Conservation (phyloP, 768 basidiomycete species). For the Suillus subalutaceus region DNA sequence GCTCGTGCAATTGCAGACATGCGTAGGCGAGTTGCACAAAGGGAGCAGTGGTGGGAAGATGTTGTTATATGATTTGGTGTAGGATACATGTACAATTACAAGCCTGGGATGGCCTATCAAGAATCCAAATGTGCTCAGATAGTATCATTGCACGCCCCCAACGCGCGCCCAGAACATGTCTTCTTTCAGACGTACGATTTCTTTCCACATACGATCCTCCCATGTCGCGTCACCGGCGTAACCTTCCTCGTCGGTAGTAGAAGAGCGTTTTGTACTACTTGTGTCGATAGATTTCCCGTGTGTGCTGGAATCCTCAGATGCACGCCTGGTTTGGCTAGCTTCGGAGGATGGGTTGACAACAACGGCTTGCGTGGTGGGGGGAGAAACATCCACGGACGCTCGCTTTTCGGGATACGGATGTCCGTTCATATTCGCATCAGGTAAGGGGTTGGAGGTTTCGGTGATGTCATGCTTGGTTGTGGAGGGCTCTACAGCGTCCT, state of each 20-base stretch:
- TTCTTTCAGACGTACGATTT: slow-evolving; percentile 70
- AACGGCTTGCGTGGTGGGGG: not conserved
- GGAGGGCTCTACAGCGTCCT: not conserved
- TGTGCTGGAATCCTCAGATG: slow-evolving; percentile 10
- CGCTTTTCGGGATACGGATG: not conserved
- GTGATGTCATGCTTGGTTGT: not conserved
- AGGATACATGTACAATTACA: too few relatives aligned
- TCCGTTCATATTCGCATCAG: not conserved
- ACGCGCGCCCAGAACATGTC: slow-evolving; percentile 88
- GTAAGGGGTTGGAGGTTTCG: not conserved
- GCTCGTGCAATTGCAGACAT: too few relatives aligned
- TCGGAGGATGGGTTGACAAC: not conserved
- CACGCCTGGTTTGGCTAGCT: slow-evolving; percentile 1
- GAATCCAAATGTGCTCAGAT: too few relatives aligned
- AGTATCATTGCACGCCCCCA: slow-evolving; percentile 59
- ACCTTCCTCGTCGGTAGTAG: slow-evolving; percentile 35
- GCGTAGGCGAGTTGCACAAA: too few relatives aligned
- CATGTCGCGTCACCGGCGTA: slow-evolving; percentile 73
- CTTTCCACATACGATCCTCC: slow-evolving; percentile 88
- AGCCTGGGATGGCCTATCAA: too few relatives aligned
- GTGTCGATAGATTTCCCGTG: slow-evolving; percentile 23
- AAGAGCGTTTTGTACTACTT: slow-evolving; percentile 27
- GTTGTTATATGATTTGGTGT: too few relatives aligned
- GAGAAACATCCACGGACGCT: not conserved
- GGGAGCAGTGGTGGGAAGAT: too few relatives aligned